These are phyloP conservation scores for Scytalidium lignicola DNA, from an alignment of 2,329 filamentous ascomycete species.

Conservation along the genomic window DNA sequence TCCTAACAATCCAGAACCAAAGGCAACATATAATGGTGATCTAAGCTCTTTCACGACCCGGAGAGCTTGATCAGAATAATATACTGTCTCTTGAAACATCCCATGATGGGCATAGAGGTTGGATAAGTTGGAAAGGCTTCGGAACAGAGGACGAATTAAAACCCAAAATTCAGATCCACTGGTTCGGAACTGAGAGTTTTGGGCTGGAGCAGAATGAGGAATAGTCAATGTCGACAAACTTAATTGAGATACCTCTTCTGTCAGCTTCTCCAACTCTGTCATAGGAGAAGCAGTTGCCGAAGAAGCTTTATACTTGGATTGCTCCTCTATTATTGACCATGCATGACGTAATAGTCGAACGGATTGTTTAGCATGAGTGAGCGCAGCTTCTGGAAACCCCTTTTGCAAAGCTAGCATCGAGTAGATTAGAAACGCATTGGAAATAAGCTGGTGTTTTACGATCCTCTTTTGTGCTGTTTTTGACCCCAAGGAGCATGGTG, in stretches of 20 bases:
- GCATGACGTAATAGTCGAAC: slow-evolving; percentile 41
- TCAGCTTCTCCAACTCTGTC: slow-evolving; percentile 20
- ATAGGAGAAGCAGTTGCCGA: slow-evolving; percentile 2
- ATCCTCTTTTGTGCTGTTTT: slow-evolving; percentile 16
- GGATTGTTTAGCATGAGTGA: slow-evolving; percentile 51
- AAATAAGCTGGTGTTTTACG: slow-evolving; percentile 22
- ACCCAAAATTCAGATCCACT: slow-evolving; percentile 73
- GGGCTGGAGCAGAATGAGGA: slow-evolving; percentile 33
- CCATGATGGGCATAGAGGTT: slow-evolving; percentile 78
- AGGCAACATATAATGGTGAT: slow-evolving; percentile 39
- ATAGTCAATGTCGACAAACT: slow-evolving; percentile 29
- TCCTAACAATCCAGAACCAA: slow-evolving; percentile 50
- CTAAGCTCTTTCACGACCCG: slow-evolving; percentile 54
- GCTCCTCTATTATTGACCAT: slow-evolving; percentile 32
- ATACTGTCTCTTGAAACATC: slow-evolving; percentile 80
- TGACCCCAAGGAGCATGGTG: slow-evolving; percentile 2
- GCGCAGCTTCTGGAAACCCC: slow-evolving; percentile 53
- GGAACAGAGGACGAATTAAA: slow-evolving; percentile 68
- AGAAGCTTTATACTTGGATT: slow-evolving; percentile 7
- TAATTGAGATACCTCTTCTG: slow-evolving; percentile 28
- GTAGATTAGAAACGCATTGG: slow-evolving; percentile 31
- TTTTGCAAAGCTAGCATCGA: slow-evolving; percentile 29
- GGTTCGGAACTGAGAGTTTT: slow-evolving; percentile 20
- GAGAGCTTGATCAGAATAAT: slow-evolving; percentile 79
- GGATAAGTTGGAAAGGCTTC: slow-evolving; percentile 68